Base-by-base conservation (phyloP, 1,284 basidiomycete genomes). In the Xerocomus minutiporus region DNA sequence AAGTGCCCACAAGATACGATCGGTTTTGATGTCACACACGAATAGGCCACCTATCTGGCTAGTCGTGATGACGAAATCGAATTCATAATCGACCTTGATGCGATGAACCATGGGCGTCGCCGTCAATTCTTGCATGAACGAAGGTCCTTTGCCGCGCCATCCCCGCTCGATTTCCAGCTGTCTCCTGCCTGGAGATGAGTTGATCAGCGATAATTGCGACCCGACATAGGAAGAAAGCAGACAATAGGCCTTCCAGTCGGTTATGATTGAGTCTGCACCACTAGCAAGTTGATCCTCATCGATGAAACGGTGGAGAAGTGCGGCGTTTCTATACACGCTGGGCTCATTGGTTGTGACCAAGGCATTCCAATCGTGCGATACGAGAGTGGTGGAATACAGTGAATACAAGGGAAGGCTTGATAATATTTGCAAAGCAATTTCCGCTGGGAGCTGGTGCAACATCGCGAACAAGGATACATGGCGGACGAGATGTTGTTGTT, bases 31-130 rank as follows among this genome's bases (percentile, higher is more conserved):
- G 59, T 84, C 79, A 15, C 72, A 73, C 0, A 88, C 84, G 0
- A 62, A 61, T 8, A 89, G 59, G 0, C 84, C 83, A 1, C 86
- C 84, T 15, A 57, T 54, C 8, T 64, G 64, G 41, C 74, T 73
- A 0, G 86, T 86, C 1, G 77, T 76, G 48, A 90, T 78, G 39
- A 84, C 68, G 26, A 84, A 71, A 1, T 80, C 78, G 3, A 68
- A 71, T 34, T 72, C 68, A 61, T 86, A 80, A 54, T 90, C 88
- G 11, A 86, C 75, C 65, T 91, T 90, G 69, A 90, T 80, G 5
- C 87, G 79, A 68, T 89, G 86, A 0, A 86, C 79, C 12, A 63
- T 60, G 17, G 58, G 60, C 3, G 73, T 60, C 7, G 56, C 52
- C 6, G 65, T 60, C 48, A 79, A 63, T 12, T 66, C 55, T 31